Percentiles rank a stretch among this genome's conserved stretches.
phyloP scores from a whole-genome alignment of 306 rosid genomes.

The Rosa persica region DNA sequence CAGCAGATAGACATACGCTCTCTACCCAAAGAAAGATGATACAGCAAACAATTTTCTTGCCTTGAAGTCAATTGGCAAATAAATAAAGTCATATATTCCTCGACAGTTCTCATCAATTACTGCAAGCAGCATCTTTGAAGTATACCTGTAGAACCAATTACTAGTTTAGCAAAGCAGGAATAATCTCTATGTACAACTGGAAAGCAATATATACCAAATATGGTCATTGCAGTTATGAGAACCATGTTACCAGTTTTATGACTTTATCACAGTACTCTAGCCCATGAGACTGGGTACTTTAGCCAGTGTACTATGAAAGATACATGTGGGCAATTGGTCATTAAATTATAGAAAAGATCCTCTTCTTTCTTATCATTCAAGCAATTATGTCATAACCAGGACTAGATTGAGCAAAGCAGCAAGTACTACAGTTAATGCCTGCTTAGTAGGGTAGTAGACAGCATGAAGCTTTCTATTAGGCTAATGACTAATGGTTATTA shows the following conservation, averaged over 20 bases:
- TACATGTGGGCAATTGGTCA: not conserved
- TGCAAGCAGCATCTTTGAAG: slow-evolving; percentile 86
- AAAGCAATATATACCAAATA: not conserved
- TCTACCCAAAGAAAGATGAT: slow-evolving; percentile 20
- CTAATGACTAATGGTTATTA: not conserved
- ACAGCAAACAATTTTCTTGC: slow-evolving; percentile 42
- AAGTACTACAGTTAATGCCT: not conserved
- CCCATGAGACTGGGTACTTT: not conserved
- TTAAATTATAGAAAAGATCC: not conserved
- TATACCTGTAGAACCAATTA: slow-evolving; percentile 50
- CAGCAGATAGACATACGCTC: slow-evolving; percentile 27
- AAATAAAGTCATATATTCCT: slow-evolving; percentile 85
- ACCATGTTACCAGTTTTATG: not conserved
- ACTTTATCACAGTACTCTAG: not conserved
- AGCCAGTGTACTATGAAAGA: not conserved
- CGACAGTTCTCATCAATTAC: slow-evolving; percentile 84
- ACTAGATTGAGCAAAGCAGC: not conserved
- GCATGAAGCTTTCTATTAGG: not conserved
- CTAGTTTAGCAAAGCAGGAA: slow-evolving; percentile 1
- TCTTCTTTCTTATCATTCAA: not conserved
- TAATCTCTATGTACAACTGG: not conserved
- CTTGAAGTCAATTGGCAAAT: slow-evolving; percentile 89
- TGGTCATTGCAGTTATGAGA: not conserved
- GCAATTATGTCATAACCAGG: not conserved
- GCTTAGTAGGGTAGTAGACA: not conserved